Base-by-base conservation (phyloP, 495 filamentous ascomycete genomes). In the Friedmanniomyces simplex region DNA sequence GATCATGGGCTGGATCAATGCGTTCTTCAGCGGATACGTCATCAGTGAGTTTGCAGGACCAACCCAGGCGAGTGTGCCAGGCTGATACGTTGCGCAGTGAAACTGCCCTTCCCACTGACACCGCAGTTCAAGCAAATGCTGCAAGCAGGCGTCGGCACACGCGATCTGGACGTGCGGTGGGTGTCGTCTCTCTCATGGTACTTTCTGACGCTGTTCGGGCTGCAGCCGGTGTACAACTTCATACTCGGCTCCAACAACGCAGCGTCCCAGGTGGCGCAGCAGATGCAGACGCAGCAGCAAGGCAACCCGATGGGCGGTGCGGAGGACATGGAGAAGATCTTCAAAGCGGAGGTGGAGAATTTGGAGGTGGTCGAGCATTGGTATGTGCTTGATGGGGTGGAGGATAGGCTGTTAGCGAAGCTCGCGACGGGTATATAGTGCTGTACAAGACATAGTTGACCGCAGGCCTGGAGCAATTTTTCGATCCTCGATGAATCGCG, bases 1-100 rank as follows among this genome's bases (percentile, higher is more conserved):
- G 71, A 97, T 97, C 61, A 98, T 98, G 93, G 89, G 93, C 52
- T 98, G 93, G 93, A 96, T 98, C 65, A 98, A 97, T 76, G 89
- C 93, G 0, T 97, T 97, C 70, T 98, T 98, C 66, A 89, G 87
- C 42, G 93, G 93, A 21, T 98, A 95, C 70, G 93, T 98, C 39
- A 95, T 97, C 46, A 87, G 90, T 95, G 75, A 56, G 86, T 80
- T 39, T 18, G 16, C 14, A 16, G 16, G 4, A 16, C 10, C 24
- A 32, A 1, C 25, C n/a, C 57, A 48, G 5, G 2, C 26, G 26
- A n/a, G 49, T 24, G 26, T 22, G 22, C 25, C 3, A 36, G 18
- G 49, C 18, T 58, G 37, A 49, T 32, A 57, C 20, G 42, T 30
- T 2, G 28, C 11, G 50, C 63, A 94, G 90, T 98, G 81, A 95